Percentiles rank a stretch among this genome's conserved stretches.
These are phyloP conservation scores for Inosperma sp. DNA, from an alignment of 768 basidiomycete genomes.

Conservation along the genomic window DNA sequence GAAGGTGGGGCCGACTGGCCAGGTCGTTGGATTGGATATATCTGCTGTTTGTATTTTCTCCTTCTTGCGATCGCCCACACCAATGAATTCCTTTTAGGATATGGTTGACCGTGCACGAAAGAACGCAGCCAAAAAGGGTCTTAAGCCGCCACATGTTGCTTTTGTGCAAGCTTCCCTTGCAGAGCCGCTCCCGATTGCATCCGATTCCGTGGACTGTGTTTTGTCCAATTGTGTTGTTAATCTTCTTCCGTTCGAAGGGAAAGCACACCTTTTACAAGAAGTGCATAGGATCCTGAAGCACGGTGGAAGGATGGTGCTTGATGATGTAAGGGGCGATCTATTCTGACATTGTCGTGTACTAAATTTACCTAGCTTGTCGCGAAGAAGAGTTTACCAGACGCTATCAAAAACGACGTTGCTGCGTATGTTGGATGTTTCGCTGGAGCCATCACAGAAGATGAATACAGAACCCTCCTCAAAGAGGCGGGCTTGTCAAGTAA, in stretches of 20 bases:
- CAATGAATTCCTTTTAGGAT: conserved; percentile 31
- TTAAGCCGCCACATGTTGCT: conserved; percentile 45
- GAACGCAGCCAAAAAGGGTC: conserved; percentile 37
- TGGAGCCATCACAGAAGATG: conserved; percentile 38
- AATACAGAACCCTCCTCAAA: conserved; percentile 36
- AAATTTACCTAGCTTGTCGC: conserved; percentile 40
- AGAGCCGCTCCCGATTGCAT: conserved; percentile 43
- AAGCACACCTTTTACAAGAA: conserved; percentile 42
- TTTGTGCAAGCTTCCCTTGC: conserved; percentile 44
- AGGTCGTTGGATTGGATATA: conserved; percentile 51
- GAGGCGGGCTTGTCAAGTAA: conserved; percentile 42
- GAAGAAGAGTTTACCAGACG: conserved; percentile 38
- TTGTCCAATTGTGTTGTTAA: conserved; percentile 58
- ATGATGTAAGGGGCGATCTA: conserved; percentile 39
- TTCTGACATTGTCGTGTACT: neutral
- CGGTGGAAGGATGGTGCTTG: conserved; percentile 49
- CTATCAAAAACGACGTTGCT: conserved; percentile 37
- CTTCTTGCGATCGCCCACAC: no score
- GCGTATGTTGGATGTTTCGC: conserved; percentile 44
- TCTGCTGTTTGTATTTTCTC: conserved; percentile 38
- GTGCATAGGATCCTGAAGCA: conserved; percentile 48
- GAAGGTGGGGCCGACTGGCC: conserved; percentile 45
- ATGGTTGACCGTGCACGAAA: conserved; percentile 46
- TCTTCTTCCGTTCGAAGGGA: conserved; percentile 40
- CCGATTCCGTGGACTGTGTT: conserved; percentile 49